Percentiles rank a stretch among this genome's conserved stretches.
These are phyloP conservation scores for Coemansia sp. DNA, from an alignment of 192 early-diverging fungal genomes.

Conservation along the genomic window DNA sequence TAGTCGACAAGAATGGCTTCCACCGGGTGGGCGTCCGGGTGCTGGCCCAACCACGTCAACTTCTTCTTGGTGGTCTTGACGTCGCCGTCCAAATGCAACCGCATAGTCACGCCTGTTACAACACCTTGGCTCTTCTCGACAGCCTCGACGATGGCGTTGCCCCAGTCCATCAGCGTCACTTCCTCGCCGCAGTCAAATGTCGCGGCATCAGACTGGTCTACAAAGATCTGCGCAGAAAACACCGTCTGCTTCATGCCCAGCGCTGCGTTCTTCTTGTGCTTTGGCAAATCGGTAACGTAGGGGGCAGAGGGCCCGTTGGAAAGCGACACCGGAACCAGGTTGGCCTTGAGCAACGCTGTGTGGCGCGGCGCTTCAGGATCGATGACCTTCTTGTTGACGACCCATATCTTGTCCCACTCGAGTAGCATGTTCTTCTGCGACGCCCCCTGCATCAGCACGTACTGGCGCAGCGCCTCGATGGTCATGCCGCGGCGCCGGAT, in stretches of 20 bases:
- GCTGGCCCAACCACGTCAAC: slow-evolving; percentile 87
- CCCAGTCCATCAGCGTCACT: slow-evolving; percentile 99
- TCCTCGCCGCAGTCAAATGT: slow-evolving; percentile 83
- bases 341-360: slow-evolving; percentile 69
- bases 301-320: slow-evolving; percentile 59
- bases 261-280: slow-evolving; percentile 97
- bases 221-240: slow-evolving; percentile 71
- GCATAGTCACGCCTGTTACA: slow-evolving; percentile 64
- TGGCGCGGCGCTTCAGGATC: slow-evolving; percentile 94
- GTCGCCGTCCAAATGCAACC: slow-evolving; percentile 88
- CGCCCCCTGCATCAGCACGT: slow-evolving; percentile 97
- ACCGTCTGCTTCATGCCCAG: slow-evolving; percentile 84
- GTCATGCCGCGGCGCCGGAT: slow-evolving; percentile 97
- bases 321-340: slow-evolving; percentile 65
- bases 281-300: slow-evolving; percentile 56
- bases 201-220: slow-evolving; percentile 87
- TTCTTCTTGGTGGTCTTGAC: slow-evolving; percentile 99
- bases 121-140: slow-evolving; percentile 60
- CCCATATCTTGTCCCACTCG: slow-evolving; percentile 99
- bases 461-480: slow-evolving; percentile 93
- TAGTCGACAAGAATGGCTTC: slow-evolving; percentile 80
- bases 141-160: slow-evolving; percentile 86
- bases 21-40: slow-evolving; percentile 60
- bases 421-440: slow-evolving; percentile 89
- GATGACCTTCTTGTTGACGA: slow-evolving; percentile 93